Evolutionary conservation across 208 protist genomes (phyloP), one percentile per base, ranked within the genome.

Genomic region (Jaenimonas drosophilae): DNA sequence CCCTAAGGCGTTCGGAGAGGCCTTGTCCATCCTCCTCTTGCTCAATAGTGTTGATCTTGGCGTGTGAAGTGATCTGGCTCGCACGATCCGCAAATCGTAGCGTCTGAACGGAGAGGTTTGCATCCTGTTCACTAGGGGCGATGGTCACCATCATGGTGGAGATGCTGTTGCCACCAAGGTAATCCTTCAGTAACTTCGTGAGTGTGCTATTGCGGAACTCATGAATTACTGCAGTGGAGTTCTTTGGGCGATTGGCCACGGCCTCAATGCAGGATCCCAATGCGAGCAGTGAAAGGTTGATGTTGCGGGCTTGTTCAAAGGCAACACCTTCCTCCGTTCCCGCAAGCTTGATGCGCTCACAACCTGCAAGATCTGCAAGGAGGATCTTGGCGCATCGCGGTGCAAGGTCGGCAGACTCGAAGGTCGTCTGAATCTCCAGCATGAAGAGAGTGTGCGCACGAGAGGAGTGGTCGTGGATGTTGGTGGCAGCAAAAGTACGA

Each of bases 401-500:
- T 29, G 54, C 61, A 7, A 81, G 55, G 32, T 82, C 70, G 26
- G 61, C 23, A 12, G 59, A 62, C n/a, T 75, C 70, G 49, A 78
- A 82, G 12, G 64, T 46, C n/a, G 73, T 87, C 26, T 71, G 64
- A 26, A 92, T 58, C 54, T 86, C 70, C 30, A 91, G 54, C 64
- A 71, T 51, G 59, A 88, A 91, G 20, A 91, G 68, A 19, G 83
- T 88, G 59, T 92, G 84, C 0, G 84, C 79, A 16, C 84, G 72
- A 14, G 76, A 88, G 19, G 79, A 89, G 48, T 74, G 72, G 38
- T 89, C 74, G 65, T 90, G 82, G 54, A 89, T 76, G 36, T 70
- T 70, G 25, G 94, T 97, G 32, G 75, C 61, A 1, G 88, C 81
- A 55, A 96, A 94, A 5, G 88, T 89, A 41, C 89, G 80, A 46